Conservation (phyloP, 768 basidiomycete genomes). For the Xerocomellus amylosporus region DNA sequence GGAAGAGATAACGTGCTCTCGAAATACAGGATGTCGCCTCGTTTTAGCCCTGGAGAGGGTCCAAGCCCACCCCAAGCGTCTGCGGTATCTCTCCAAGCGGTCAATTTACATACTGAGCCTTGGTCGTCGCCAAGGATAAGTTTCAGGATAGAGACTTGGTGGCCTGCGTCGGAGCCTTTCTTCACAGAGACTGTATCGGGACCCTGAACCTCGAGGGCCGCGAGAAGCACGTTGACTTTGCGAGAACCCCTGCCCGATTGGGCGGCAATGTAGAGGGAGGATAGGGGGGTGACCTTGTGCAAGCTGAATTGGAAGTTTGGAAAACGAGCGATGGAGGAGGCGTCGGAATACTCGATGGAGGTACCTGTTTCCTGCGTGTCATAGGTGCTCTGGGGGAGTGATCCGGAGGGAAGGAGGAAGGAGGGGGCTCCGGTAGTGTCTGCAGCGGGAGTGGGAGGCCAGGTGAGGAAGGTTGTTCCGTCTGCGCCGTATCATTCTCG, state of each 20-base stretch:
- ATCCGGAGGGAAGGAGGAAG: constrained; percentile 30
- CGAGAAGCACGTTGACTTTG: constrained; percentile 61
- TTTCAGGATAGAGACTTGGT: constrained; percentile 63
- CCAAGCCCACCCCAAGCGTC: constrained; percentile 62
- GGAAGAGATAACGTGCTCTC: constrained; percentile 50
- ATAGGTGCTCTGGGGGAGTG: constrained; percentile 28
- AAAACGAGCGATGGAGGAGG: constrained; percentile 70
- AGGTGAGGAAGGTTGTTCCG: constrained; percentile 52
- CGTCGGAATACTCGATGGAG: constrained; percentile 58
- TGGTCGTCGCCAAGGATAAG: constrained; percentile 74
- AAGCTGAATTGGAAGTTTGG: constrained; percentile 74
- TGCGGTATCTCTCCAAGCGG: constrained; percentile 77
- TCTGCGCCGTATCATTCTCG: constrained; percentile 29
- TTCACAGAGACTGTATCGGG: constrained; percentile 67
- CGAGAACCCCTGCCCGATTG: constrained; percentile 37
- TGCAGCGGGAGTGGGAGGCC: constrained; percentile 48
- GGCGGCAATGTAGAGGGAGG: constrained; percentile 32
- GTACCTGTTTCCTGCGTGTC: constrained; percentile 44
- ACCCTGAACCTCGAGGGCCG: constrained; percentile 72
- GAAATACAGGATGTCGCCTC: constrained; percentile 70
- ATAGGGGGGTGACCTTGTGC: constrained; percentile 53
- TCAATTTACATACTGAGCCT: constrained; percentile 64
- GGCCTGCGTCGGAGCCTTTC: constrained; percentile 67
- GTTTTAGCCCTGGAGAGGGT: constrained; percentile 45
- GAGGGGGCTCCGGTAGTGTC: constrained; percentile 22